Percentiles rank a stretch among this genome's conserved stretches.
These are phyloP conservation scores for Thamnidium elegans DNA, from an alignment of 192 early-diverging fungal species.

Conservation along the genomic window DNA sequence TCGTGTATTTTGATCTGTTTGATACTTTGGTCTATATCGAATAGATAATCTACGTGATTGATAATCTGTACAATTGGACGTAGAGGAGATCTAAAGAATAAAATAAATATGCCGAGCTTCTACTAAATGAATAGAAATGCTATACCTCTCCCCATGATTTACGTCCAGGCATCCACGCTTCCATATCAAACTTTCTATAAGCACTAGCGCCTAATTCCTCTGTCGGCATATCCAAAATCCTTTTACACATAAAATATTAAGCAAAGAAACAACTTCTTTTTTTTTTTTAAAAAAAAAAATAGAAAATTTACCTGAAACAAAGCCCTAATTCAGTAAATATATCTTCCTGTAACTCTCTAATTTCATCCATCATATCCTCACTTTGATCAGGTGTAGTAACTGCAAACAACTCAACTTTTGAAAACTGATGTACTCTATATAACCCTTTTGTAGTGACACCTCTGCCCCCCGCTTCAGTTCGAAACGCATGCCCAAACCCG, in stretches of 20 bases:
- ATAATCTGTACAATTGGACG: conserved; percentile 92
- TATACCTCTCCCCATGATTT: conserved; percentile 70
- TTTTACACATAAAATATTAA: conserved; percentile 20
- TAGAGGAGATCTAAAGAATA: conserved; percentile 67
- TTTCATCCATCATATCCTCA: conserved; percentile 65
- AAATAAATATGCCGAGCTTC: background rate
- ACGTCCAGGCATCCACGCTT: conserved; percentile 94
- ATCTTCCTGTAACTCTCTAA: conserved; percentile 67
- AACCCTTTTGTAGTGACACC: conserved; percentile 79
- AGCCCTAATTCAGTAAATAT: conserved; percentile 77
- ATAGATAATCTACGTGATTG: conserved; percentile 86
- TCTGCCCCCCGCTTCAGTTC: conserved; percentile 82
- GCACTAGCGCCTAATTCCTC: conserved; percentile 88
- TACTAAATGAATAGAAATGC: too few species aligned
- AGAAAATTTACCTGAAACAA: conserved; percentile 55
- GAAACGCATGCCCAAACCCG: conserved; percentile 81
- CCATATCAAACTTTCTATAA: conserved; percentile 87
- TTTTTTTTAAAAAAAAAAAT: background rate
- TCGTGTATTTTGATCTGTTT: conserved; percentile 32
- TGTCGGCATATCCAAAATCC: conserved; percentile 86
- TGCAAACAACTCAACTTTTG: conserved; percentile 88
- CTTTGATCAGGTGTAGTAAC: conserved; percentile 61
- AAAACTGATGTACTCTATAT: conserved; percentile 92
- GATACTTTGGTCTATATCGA: conserved; percentile 44
- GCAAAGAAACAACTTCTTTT: too few species aligned